These are phyloP conservation scores for Psophocarpus tetragonolobus DNA, from an alignment of 306 rosid species.

Conservation along the genomic window DNA sequence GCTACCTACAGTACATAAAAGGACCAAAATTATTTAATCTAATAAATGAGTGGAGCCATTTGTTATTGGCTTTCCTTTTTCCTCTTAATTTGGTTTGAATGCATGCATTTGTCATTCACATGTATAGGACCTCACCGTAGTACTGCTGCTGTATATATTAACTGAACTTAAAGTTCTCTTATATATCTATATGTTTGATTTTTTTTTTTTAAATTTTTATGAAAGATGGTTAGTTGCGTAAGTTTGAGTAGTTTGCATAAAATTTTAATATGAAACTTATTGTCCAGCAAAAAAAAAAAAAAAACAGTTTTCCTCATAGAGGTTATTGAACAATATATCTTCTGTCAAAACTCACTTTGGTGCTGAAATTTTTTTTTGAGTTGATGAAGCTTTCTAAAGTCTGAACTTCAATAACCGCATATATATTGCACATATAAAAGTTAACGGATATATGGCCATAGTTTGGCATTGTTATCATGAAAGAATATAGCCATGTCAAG, in stretches of 20 bases:
- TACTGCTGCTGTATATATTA: neutral
- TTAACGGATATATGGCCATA: no score
- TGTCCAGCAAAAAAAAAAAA: no score
- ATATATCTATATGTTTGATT: neutral
- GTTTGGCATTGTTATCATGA: no score
- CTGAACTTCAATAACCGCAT: neutral
- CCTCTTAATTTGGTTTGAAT: neutral
- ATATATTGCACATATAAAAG: neutral
- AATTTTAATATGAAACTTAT: no score
- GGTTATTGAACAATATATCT: neutral
- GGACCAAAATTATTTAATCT: slow-evolving; percentile 37
- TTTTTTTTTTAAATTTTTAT: neutral
- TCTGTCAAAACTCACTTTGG: neutral
- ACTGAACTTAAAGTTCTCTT: neutral
- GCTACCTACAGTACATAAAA: neutral
- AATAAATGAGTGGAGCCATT: slow-evolving; percentile 51
- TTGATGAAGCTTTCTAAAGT: neutral
- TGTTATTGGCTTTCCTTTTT: neutral
- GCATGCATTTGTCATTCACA: slow-evolving; percentile 27
- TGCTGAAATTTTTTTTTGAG: neutral
- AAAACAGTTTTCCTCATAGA: no score
- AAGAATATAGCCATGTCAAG: no score
- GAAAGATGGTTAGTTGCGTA: neutral
- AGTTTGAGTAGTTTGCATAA: no score
- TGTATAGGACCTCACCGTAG: slow-evolving; percentile 20